Evolutionary conservation across 371 early-diverging fungal genomes (phyloP).

Genomic region (Caulochytrium protostelioides): DNA sequence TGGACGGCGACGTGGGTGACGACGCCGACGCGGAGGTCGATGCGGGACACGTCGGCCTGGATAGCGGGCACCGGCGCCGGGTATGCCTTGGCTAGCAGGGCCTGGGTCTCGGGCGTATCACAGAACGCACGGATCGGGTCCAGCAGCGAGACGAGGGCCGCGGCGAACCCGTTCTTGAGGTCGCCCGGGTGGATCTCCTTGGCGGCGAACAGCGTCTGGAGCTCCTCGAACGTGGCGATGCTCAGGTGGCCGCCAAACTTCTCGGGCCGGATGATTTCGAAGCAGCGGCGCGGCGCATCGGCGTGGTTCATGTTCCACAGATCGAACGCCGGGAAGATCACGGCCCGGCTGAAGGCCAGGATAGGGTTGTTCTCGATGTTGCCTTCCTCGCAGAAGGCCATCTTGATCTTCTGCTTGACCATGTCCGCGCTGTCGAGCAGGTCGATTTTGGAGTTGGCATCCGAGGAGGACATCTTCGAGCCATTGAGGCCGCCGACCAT

Average conservation of each 20-base stretch:
- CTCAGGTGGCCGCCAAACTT: constrained; percentile 67
- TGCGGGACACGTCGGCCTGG: too few species aligned
- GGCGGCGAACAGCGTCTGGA: constrained; percentile 71
- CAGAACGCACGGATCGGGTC: constrained; percentile 71
- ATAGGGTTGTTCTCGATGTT: constrained; percentile 88
- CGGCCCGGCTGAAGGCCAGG: constrained; percentile 67
- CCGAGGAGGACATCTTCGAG: constrained; percentile 96
- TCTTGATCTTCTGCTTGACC: constrained; percentile 81
- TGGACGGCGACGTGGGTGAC: constrained; percentile 23
- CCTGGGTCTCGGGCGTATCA: constrained; percentile 34
- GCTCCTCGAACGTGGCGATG: constrained; percentile 44
- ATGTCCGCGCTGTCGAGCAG: constrained; percentile 69
- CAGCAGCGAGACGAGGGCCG: constrained; percentile 66
- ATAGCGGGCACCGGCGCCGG: too few species aligned
- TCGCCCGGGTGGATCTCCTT: constrained; percentile 92
- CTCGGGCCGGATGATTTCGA: constrained; percentile 53
- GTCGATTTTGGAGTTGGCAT: constrained; percentile 95
- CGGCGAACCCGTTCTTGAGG: constrained; percentile 74
- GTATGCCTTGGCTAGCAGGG: constrained; percentile 30
- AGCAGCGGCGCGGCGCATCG: constrained; percentile 37
- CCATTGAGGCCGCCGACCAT: constrained; percentile 98
- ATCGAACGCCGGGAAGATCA: constrained; percentile 56
- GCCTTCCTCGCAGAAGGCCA: constrained; percentile 97
- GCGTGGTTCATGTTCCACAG: constrained; percentile 27
- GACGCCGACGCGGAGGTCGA: constrained; percentile 31